These are phyloP conservation scores for Alternaria longipes DNA, from an alignment of 2,329 filamentous ascomycete genomes.

Conservation along the genomic window DNA sequence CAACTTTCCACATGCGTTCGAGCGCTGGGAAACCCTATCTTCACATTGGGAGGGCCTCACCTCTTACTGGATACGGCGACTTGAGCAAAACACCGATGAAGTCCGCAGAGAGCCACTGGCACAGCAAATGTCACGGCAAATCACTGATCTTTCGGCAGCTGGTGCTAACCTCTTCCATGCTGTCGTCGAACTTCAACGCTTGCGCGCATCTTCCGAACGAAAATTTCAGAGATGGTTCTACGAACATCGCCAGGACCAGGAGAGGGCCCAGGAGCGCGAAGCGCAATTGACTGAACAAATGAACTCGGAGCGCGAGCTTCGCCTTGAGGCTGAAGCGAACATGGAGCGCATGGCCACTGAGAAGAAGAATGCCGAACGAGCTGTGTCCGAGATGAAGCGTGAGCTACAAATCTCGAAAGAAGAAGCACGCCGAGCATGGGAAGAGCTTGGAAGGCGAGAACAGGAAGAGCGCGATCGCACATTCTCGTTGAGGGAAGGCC, in stretches of 20 bases:
- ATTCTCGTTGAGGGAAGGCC: conserved; percentile 82
- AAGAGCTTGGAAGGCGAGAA: conserved; percentile 91
- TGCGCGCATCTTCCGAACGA: conserved; percentile 92
- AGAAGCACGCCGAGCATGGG: conserved; percentile 94
- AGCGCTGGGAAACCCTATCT: conserved; percentile 95
- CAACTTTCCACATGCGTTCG: conserved; percentile 94
- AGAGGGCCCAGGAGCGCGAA: conserved; percentile 82
- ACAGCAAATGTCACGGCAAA: conserved; percentile 89
- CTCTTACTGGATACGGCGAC: conserved; percentile 92
- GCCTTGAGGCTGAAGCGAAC: conserved; percentile 72
- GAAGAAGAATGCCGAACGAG: conserved; percentile 74
- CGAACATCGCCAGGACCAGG: conserved; percentile 87
- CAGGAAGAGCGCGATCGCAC: conserved; percentile 92
- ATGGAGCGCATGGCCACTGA: conserved; percentile 74
- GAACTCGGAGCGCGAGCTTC: conserved; percentile 78
- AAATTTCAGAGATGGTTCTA: conserved; percentile 99
- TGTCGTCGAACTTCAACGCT: conserved; percentile 91
- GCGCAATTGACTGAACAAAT: conserved; percentile 73
- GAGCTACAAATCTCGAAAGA: conserved; percentile 96
- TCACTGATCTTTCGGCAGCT: conserved; percentile 95
- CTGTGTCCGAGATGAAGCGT: conserved; percentile 88
- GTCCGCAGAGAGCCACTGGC: conserved; percentile 83
- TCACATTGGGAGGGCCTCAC: conserved; percentile 98
- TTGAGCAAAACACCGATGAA: conserved; percentile 90
- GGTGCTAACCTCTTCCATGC: conserved; percentile 98